Percentiles rank a stretch among this genome's conserved stretches.
Conservation (phyloP, 352 stramenopile genomes). For the Phytopythium vexans region DNA sequence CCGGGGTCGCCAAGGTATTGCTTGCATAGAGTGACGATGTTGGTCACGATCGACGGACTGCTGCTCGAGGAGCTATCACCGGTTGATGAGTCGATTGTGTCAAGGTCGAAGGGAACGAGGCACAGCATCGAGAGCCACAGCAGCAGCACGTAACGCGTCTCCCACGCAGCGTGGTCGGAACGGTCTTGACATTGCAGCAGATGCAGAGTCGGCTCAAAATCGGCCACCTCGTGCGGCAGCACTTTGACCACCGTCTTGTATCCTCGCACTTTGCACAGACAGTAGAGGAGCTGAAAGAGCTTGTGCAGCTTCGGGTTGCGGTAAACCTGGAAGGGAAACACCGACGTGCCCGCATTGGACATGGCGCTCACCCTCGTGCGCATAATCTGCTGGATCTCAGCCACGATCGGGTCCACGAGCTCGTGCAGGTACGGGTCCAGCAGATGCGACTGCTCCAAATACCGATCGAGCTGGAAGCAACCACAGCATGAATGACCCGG, state of each 20-base stretch:
- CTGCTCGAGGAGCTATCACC: conserved; percentile 5
- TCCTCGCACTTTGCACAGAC: conserved; percentile 95
- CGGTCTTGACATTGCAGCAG: conserved; percentile 86
- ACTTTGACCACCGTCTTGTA: conserved; percentile 96
- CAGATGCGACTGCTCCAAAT: conserved; percentile 86
- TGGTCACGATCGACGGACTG: conserved; percentile 59
- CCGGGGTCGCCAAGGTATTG: conserved; percentile 81
- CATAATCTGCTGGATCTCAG: conserved; percentile 61
- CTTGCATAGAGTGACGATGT: conserved; percentile 84
- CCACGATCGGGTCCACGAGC: conserved; percentile 65
- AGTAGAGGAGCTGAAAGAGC: conserved; percentile 92
- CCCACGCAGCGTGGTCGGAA: conserved; percentile 63
- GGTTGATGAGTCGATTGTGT: conserved; percentile 92
- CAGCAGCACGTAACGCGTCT: conserved; percentile 88
- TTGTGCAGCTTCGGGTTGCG: conserved; percentile 70
- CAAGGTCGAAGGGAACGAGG: conserved; percentile 97
- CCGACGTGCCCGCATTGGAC: conserved; percentile 10
- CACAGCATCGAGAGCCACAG: conserved; percentile 98
- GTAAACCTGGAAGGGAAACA: conserved; percentile 81
- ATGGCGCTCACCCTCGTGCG: conserved; percentile 19
- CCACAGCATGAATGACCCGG: not conserved
- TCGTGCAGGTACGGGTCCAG: conserved; percentile 87
- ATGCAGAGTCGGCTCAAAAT: conserved; percentile 95
- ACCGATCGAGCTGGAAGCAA: conserved; percentile 73
- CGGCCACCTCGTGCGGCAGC: conserved; percentile 93